Conservation (phyloP, 139 green algal genomes). For the Nannochloris sp. region DNA sequence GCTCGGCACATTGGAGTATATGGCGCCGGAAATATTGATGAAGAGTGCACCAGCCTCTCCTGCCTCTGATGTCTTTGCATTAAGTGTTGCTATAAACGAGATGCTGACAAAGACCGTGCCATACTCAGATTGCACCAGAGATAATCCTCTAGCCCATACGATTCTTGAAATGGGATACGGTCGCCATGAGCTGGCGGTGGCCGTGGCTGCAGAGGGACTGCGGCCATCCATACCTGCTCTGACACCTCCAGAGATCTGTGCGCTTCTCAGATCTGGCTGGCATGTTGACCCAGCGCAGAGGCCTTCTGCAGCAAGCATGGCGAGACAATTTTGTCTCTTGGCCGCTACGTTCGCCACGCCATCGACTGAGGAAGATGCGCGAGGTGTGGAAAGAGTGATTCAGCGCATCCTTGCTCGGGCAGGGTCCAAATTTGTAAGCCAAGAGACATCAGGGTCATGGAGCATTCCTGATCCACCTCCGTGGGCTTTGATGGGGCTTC, state of each 20-base stretch:
- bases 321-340: neutral
- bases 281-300: conserved; percentile 27
- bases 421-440: neutral
- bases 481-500: neutral
- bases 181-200: conserved; percentile 68
- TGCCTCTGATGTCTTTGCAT: conserved; percentile 71
- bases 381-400: too few relatives aligned
- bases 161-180: conserved; percentile 86
- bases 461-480: neutral
- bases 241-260: conserved; percentile 18
- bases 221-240: conserved; percentile 43
- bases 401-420: too few relatives aligned
- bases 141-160: conserved; percentile 80
- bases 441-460: neutral
- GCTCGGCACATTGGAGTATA: conserved; percentile 81
- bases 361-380: neutral
- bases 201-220: conserved; percentile 70
- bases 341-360: neutral
- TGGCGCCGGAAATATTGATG: conserved; percentile 76
- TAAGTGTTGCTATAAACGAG: conserved; percentile 66
- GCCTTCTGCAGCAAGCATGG: conserved; percentile 38
- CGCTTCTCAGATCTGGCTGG: conserved; percentile 60
- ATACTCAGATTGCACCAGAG: conserved; percentile 69
- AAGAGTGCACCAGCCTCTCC: conserved; percentile 3
- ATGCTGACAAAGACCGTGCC: conserved; percentile 29